Percentiles rank a stretch among this genome's conserved stretches.
These are phyloP conservation scores for Malus domestica DNA, from an alignment of 306 rosid genomes.

Conservation along the genomic window DNA sequence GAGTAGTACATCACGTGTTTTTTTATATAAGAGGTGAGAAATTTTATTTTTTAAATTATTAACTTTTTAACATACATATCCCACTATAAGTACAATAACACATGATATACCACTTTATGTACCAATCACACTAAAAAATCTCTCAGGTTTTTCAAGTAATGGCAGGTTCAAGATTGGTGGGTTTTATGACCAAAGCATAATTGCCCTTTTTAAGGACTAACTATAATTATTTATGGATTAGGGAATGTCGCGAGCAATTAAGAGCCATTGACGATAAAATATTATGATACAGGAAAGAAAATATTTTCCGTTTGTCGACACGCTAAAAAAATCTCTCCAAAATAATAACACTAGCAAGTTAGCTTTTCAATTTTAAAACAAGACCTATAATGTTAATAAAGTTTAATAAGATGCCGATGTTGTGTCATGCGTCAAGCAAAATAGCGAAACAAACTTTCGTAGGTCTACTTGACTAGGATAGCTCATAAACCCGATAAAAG, in stretches of 20 bases:
- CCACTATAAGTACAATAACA: no score
- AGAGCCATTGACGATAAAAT: not conserved
- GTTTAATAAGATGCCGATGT: not conserved
- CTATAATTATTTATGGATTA: not conserved
- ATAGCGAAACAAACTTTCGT: not conserved
- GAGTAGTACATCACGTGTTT: no score
- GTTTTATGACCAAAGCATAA: not conserved
- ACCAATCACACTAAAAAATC: no score
- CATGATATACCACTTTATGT: no score
- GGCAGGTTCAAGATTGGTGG: not conserved
- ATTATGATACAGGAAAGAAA: no score
- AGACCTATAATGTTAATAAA: not conserved
- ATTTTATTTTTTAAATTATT: no score
- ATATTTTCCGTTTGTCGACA: no score
- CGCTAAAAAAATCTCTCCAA: no score
- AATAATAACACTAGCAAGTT: not conserved
- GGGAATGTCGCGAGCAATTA: not conserved
- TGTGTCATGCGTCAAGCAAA: not conserved
- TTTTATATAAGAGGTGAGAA: no score
- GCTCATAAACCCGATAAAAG: no score
- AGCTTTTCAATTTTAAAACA: not conserved
- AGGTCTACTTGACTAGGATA: fast-evolving
- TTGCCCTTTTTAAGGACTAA: not conserved
- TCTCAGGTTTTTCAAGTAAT: not conserved
- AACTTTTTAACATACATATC: no score